These are phyloP conservation scores for Eleusine coracana DNA, from an alignment of 176 grass and related monocot genomes.

Conservation along the genomic window DNA sequence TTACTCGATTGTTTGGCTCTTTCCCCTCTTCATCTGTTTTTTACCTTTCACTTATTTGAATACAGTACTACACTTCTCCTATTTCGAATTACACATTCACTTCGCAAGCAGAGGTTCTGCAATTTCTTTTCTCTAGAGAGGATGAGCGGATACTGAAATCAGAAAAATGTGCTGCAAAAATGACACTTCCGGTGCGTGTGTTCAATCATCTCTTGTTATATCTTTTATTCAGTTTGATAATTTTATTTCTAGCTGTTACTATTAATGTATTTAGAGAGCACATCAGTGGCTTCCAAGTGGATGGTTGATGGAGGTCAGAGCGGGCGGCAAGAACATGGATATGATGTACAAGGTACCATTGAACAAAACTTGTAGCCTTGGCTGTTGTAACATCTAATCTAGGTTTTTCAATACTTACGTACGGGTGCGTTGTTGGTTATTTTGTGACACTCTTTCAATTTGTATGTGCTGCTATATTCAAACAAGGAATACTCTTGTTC, in stretches of 20 bases:
- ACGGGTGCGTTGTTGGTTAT: too few relatives aligned
- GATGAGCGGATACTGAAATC: slow-evolving; percentile 36
- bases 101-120: slow-evolving; percentile 27
- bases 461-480: too few relatives aligned
- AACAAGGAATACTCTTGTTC: too few relatives aligned
- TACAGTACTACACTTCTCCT: slow-evolving; percentile 52
- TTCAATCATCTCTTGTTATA: neutral
- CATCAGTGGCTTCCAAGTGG: slow-evolving; percentile 43
- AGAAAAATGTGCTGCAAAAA: neutral
- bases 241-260: neutral
- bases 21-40: neutral
- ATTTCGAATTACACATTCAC: slow-evolving; percentile 36
- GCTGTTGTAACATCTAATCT: too few relatives aligned
- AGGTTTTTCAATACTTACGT: neutral
- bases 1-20: neutral
- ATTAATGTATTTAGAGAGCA: neutral
- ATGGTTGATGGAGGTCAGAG: slow-evolving; percentile 59
- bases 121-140: slow-evolving; percentile 39
- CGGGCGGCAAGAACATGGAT: slow-evolving; percentile 31
- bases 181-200: slow-evolving; percentile 8
- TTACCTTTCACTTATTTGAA: neutral
- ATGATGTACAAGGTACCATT: slow-evolving; percentile 56
- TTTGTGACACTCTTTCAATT: too few relatives aligned
- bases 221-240: neutral
- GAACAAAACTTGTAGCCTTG: neutral